A percentile compares a stretch with the other conserved stretches of the same genome.
Conservation (phyloP, 805 yeast species). For the Phaffomyces antillensis region DNA sequence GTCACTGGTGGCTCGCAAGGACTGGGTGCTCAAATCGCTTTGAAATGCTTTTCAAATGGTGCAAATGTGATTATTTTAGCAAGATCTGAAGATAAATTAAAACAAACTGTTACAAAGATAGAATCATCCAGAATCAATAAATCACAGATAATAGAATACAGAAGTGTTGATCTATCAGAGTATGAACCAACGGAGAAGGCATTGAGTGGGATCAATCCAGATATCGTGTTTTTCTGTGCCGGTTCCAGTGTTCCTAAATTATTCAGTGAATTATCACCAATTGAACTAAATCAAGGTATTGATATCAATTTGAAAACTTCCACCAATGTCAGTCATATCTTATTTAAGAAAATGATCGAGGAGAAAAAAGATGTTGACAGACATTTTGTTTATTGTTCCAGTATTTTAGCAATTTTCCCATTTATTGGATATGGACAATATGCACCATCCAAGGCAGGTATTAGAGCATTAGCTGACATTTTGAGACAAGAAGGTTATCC, state of each 20-base stretch:
- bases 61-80: constrained; percentile 73
- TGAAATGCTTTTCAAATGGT: constrained; percentile 41
- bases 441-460: constrained; percentile 83
- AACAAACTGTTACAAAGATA: constrained; percentile 41
- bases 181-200: constrained; percentile 43
- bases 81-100: constrained; percentile 57
- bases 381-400: constrained; percentile 59
- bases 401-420: constrained; percentile 77
- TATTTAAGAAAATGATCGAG: constrained; percentile 34
- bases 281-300: constrained; percentile 56
- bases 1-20: constrained; percentile 97
- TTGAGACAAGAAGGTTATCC: constrained; percentile 76
- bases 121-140: constrained; percentile 23
- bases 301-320: constrained; percentile 68
- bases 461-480: constrained; percentile 66
- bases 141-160: constrained; percentile 25
- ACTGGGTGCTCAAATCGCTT: constrained; percentile 74
- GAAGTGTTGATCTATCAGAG: constrained; percentile 58
- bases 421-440: constrained; percentile 89
- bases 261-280: constrained; percentile 56
- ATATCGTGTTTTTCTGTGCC: constrained; percentile 77
- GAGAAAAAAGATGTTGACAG: constrained; percentile 27
- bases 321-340: constrained; percentile 60
- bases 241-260: constrained; percentile 79
- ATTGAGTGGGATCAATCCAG: constrained; percentile 48